These are phyloP conservation scores for Paramecium primaurelia DNA, from an alignment of 73 alveolate species.

Conservation along the genomic window DNA sequence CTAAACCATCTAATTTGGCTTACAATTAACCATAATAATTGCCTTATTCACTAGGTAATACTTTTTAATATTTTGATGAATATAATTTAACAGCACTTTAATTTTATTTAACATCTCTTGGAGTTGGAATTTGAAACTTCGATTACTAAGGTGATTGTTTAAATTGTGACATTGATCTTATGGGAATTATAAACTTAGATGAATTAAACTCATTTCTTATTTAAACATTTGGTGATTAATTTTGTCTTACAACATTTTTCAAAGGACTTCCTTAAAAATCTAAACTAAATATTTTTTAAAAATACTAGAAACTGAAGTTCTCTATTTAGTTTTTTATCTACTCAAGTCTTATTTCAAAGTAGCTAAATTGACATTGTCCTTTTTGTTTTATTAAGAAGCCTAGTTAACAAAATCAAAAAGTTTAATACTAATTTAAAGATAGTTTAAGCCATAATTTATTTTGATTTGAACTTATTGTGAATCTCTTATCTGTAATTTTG, in stretches of 20 bases:
- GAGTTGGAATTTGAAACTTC: background rate
- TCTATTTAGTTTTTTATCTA: background rate
- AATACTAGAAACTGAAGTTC: background rate
- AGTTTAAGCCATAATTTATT: background rate
- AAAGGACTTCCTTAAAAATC: background rate
- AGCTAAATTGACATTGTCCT: background rate
- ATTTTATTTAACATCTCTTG: background rate
- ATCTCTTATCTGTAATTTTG: background rate
- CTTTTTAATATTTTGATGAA: background rate
- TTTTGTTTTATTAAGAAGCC: background rate
- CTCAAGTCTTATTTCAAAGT: background rate
- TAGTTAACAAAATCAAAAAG: background rate
- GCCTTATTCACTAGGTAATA: background rate
- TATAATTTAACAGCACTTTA: conserved; percentile 5
- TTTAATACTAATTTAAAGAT: background rate
- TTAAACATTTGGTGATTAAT: background rate
- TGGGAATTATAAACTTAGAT: background rate
- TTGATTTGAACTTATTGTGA: background rate
- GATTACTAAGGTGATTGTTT: background rate
- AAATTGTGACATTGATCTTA: background rate
- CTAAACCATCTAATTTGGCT: conserved; percentile 2
- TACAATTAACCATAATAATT: background rate
- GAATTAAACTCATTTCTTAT: background rate
- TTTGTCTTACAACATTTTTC: background rate
- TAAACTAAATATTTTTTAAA: background rate